phyloP scores from a whole-genome alignment of 2,329 filamentous ascomycete genomes.

The Exophiala sp. region DNA sequence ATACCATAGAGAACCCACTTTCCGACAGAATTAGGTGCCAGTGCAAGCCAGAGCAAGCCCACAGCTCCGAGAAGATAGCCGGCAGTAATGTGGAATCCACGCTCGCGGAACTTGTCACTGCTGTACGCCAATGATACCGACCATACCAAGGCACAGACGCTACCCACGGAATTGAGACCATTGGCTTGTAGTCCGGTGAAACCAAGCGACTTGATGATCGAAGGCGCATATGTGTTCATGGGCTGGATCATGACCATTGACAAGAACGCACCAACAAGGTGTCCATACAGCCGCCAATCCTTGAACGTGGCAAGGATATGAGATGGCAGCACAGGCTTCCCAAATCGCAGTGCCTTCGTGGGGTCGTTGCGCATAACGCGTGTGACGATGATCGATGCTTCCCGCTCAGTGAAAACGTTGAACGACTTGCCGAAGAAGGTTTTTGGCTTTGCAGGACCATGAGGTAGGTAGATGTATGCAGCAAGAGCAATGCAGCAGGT shows the following conservation, averaged over 20 bases:
- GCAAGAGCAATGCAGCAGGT: constrained; percentile 13
- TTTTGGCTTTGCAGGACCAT: constrained; percentile 28
- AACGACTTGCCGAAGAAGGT: constrained; percentile 21
- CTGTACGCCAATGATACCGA: constrained; percentile 24
- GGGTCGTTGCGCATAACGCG: constrained; percentile 46
- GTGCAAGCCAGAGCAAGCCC: constrained; percentile 27
- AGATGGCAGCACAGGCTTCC: constrained; percentile 13
- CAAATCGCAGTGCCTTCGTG: constrained; percentile 25
- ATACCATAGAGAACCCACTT: constrained; percentile 26
- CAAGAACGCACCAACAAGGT: constrained; percentile 46
- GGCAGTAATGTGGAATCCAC: constrained; percentile 26
- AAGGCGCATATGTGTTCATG: constrained; percentile 52
- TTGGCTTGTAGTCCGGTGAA: constrained; percentile 50
- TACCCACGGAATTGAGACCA: constrained; percentile 53
- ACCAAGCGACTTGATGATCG: constrained; percentile 53
- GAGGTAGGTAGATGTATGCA: constrained; percentile 27
- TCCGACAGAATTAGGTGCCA: constrained; percentile 22
- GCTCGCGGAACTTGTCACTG: constrained; percentile 21
- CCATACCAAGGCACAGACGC: constrained; percentile 20
- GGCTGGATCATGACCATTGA: constrained; percentile 48
- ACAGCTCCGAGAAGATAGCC: constrained; percentile 27
- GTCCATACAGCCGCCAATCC: constrained; percentile 52
- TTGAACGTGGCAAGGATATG: constrained; percentile 19
- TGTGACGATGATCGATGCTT: constrained; percentile 40
- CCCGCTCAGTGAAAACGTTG: constrained; percentile 38